Percentiles rank a stretch among this genome's conserved stretches.
phyloP scores from a whole-genome alignment of 2,329 filamentous ascomycete genomes.

The Rhinocladiella mackenziei region DNA sequence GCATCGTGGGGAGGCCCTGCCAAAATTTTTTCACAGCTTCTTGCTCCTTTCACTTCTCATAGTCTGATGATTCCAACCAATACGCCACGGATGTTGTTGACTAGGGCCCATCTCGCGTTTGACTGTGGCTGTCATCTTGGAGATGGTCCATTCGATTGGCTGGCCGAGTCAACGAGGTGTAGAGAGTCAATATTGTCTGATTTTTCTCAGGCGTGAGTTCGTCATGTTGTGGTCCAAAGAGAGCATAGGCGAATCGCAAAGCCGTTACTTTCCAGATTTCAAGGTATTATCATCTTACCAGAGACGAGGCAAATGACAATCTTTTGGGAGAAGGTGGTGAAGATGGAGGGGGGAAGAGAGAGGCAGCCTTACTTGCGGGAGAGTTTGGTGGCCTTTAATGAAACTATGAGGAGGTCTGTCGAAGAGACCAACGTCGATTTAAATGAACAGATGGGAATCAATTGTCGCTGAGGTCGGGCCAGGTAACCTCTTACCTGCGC shows the following conservation, averaged over 20 bases:
- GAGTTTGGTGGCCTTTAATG: no score
- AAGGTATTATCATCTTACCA: no score
- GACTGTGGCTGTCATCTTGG: conserved; percentile 17
- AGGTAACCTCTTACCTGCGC: no score
- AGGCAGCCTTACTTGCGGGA: no score
- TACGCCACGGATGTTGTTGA: conserved; percentile 16
- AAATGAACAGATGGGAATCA: no score
- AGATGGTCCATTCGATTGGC: conserved; percentile 16
- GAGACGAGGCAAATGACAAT: no score
- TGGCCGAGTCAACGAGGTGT: conserved; percentile 6
- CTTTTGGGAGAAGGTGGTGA: no score
- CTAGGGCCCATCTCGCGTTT: conserved; percentile 3
- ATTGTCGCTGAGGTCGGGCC: no score
- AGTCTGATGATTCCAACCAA: conserved; percentile 13
- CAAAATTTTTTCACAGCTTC: conserved; percentile 12
- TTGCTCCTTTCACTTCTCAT: conserved; percentile 11
- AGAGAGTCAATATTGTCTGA: conserved; percentile 6
- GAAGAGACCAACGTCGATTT: no score
- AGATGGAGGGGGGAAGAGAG: no score
- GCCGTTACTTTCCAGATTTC: conserved; percentile 12
- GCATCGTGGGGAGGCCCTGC: conserved; percentile 13
- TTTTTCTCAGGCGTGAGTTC: conserved; percentile 15
- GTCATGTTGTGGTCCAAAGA: conserved; percentile 18
- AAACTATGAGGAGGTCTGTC: no score
- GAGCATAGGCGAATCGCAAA: conserved; percentile 16